These are phyloP conservation scores for Kokia cookei DNA, from an alignment of 441 rosid species.

Conservation along the genomic window DNA sequence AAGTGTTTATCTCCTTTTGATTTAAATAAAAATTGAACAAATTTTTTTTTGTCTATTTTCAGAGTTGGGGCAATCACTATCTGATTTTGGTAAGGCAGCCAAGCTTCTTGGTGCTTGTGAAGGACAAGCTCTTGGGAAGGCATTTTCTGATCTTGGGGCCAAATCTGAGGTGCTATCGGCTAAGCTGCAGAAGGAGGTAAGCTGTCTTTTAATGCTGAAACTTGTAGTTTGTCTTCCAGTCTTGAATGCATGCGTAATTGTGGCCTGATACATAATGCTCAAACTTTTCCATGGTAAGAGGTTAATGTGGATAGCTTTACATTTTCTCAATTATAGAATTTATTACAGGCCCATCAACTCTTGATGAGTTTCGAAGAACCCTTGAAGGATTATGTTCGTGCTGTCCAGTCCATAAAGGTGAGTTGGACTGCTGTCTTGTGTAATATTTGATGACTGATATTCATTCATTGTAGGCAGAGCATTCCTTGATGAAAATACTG, in stretches of 20 bases:
- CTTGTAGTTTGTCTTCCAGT: slow-evolving; percentile 9
- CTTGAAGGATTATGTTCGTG: slow-evolving; percentile 90
- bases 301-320: neutral
- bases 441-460: neutral
- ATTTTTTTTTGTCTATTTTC: slow-evolving; percentile 14
- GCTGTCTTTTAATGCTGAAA: slow-evolving; percentile 7
- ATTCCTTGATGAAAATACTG: neutral
- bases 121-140: slow-evolving; percentile 80
- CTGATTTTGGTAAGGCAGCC: slow-evolving; percentile 93
- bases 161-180: slow-evolving; percentile 75
- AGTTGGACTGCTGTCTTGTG: slow-evolving; percentile 7
- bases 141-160: slow-evolving; percentile 82
- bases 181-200: slow-evolving; percentile 91
- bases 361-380: slow-evolving; percentile 98
- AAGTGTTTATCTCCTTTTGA: neutral
- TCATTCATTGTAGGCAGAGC: neutral
- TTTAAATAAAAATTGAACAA: neutral
- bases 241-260: neutral
- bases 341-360: slow-evolving; percentile 74
- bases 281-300: neutral
- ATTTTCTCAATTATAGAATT: slow-evolving; percentile 4
- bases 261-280: neutral
- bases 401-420: slow-evolving; percentile 93
- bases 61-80: slow-evolving; percentile 92
- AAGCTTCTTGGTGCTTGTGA: slow-evolving; percentile 95